Evolutionary conservation across 495 filamentous ascomycete species (phyloP), one percentile per base, ranked within the genome.

Genomic region (Talaromyces ruber): DNA sequence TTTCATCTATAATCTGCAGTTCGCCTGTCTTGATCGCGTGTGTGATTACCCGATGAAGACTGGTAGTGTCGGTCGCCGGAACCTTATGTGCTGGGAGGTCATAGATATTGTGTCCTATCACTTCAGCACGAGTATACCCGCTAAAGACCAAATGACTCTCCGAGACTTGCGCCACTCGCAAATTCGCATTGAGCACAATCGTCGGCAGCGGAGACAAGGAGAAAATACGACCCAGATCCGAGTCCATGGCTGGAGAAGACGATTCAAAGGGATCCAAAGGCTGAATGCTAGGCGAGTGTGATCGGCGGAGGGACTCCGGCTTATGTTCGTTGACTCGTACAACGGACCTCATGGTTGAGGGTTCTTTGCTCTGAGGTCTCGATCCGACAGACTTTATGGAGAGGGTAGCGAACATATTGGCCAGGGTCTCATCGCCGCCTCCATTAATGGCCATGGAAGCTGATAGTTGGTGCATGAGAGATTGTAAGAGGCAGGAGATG

Each of bases 101-200:
- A 52, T 79, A 75, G 39, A 86, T 72, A 22, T 76, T 75, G 12
- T 68, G 62, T 30, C 74, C 71, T 29, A 84, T 22, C 11, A 80
- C 70, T 16, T 79, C 71, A 6, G 76, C 72, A 21, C 76, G 70
- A 12, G 66, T 51, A 18, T 72, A 64, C 2, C 70, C 59, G 62
- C 76, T 80, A 28, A 74, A 64, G 4, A 65, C 58, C 6, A 80
- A 63, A 61, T 83, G 79, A 59, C 80, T 80, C 9, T 77, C 66
- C 4, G 84, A 86, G 3, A 79, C 78, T 25, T 79, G 71, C 28
- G 78, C 63, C 50, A 85, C 73, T 50, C 65, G 68, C 52, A 79
- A 72, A 0, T 74, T 66, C 18, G 78, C 71, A 59, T 83, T 74
- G 4, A 86, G 70, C 43, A 85, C 62, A 28, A 84, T 67, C 12